phyloP scores from a whole-genome alignment of 2,329 filamentous ascomycete species.

The Neoscytalidium dimidiatum region DNA sequence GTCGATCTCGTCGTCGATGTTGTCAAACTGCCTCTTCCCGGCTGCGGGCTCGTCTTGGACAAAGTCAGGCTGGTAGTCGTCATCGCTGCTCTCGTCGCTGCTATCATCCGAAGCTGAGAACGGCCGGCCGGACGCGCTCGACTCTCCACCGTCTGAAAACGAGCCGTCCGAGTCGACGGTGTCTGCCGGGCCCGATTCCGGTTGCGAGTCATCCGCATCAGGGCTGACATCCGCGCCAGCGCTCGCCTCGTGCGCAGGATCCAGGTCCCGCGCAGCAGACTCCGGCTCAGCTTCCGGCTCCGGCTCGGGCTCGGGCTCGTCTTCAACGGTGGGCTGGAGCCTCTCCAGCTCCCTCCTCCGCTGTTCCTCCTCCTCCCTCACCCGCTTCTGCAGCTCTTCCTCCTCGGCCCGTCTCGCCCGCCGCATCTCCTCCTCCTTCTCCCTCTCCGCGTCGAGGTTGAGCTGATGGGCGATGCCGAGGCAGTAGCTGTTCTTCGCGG shows the following conservation, averaged over 20 bases:
- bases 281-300: not conserved
- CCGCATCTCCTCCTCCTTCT: slow-evolving; percentile 18
- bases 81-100: not conserved
- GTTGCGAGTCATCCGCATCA: not conserved
- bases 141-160: not conserved
- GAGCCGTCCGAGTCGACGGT: not conserved
- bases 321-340: not conserved
- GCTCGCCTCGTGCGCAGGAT: too few relatives aligned
- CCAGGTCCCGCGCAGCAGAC: too few relatives aligned
- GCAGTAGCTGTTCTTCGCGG: slow-evolving; percentile 23
- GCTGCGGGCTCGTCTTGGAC: not conserved
- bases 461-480: slow-evolving; percentile 21
- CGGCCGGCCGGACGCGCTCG: too few relatives aligned
- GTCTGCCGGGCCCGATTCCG: not conserved
- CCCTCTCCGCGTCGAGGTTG: not conserved
- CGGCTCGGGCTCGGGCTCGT: not conserved
- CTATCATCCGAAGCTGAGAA: not conserved
- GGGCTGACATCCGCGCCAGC: too few relatives aligned
- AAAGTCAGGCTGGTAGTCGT: not conserved
- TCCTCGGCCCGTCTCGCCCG: slow-evolving; percentile 20
- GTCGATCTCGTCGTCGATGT: not conserved
- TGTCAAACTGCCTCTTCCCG: not conserved
- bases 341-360: not conserved
- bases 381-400: not conserved
- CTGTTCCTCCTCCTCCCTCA: not conserved